Evolutionary conservation across 1,284 basidiomycete genomes (phyloP).

Genomic region (Phenoliferia sp.): DNA sequence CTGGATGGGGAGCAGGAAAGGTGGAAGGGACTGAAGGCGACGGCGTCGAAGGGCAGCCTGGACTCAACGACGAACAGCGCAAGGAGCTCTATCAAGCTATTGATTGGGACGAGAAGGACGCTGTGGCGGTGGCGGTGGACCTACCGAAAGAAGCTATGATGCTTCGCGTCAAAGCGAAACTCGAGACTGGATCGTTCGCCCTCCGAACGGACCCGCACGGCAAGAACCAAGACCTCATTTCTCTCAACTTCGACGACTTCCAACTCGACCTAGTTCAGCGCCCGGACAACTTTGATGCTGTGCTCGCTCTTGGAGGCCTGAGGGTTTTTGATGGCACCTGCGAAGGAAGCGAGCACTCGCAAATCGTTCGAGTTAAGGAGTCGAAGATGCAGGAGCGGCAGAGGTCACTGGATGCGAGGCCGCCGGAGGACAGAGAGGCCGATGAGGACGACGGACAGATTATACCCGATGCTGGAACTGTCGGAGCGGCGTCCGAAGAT

Average conservation of each 20-base stretch:
- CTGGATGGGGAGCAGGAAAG: conserved; percentile 54
- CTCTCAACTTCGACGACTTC: conserved; percentile 83
- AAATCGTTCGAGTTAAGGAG: conserved; percentile 90
- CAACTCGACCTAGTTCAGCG: conserved; percentile 80
- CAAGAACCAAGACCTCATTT: conserved; percentile 65
- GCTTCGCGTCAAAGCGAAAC: conserved; percentile 66
- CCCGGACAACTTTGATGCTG: conserved; percentile 76
- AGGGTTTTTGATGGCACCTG: conserved; percentile 90
- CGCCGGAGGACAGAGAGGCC: conserved; percentile 38
- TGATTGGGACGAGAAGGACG: conserved; percentile 82
- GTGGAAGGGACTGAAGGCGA: conserved; percentile 38
- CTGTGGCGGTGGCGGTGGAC: conserved; percentile 57
- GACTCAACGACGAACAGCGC: conserved; percentile 87
- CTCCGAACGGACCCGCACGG: conserved; percentile 65
- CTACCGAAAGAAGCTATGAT: conserved; percentile 78
- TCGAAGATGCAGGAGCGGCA: conserved; percentile 34
- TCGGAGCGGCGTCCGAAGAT: conserved; percentile 45
- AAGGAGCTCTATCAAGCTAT: conserved; percentile 89
- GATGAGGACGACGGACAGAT: conserved; percentile 37
- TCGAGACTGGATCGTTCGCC: conserved; percentile 81
- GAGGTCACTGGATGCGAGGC: conserved; percentile 33
- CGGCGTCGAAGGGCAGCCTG: conserved; percentile 51
- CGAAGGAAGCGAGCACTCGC: conserved; percentile 71
- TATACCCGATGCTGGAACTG: conserved; percentile 34
- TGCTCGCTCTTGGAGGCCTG: conserved; percentile 80